Conservation (phyloP, 495 filamentous ascomycete species). For the Chaetomium cochliodes region DNA sequence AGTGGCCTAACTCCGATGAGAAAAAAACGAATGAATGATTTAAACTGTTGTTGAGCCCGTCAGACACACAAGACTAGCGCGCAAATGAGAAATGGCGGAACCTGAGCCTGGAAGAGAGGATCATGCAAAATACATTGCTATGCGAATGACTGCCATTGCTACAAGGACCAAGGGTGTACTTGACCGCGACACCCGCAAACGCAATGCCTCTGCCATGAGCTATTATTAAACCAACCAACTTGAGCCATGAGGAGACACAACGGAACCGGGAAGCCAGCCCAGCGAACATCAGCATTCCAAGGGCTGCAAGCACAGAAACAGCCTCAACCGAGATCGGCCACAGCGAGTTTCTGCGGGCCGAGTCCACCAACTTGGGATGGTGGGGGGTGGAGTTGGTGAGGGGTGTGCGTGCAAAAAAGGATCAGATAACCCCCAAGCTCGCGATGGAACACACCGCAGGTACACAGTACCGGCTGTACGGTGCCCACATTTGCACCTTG, state of each 20-base stretch:
- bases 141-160: not conserved
- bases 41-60: no score
- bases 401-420: not conserved
- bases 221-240: no score
- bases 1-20: no score
- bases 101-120: not conserved
- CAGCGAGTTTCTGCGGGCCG: not conserved
- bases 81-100: not conserved
- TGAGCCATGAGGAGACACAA: no score
- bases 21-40: no score
- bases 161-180: no score
- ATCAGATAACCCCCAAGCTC: constrained; percentile 9
- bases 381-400: not conserved
- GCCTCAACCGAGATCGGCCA: constrained; percentile 9
- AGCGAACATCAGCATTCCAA: no score
- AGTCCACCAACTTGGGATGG: not conserved
- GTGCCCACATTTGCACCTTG: not conserved
- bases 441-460: not conserved
- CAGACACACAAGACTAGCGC: not conserved
- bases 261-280: not conserved
- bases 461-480: constrained; percentile 7
- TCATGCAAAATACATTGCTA: not conserved
- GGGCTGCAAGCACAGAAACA: no score
- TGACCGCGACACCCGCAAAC: no score
- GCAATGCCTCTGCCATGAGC: no score